phyloP scores from a whole-genome alignment of 78 protist genomes.

The Creolimax fragrantissima region DNA sequence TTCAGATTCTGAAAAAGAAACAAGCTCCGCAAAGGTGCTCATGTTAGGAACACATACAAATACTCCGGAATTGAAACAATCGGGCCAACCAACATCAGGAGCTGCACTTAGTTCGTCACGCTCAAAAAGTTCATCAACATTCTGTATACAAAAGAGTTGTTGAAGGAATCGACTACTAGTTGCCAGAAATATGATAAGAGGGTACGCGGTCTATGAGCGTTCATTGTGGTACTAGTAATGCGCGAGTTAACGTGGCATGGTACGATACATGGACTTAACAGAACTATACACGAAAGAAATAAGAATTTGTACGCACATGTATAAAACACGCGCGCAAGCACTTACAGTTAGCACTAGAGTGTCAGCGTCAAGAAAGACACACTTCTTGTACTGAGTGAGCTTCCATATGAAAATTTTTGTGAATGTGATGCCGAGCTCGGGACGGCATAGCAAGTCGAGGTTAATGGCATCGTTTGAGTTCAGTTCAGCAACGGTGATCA shows the following conservation, averaged over 20 bases:
- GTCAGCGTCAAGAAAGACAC: constrained; percentile 45
- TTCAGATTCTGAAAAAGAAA: not conserved
- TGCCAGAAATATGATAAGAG: no score
- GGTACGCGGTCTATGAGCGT: no score
- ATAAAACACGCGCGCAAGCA: no score
- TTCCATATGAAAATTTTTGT: constrained; percentile 36
- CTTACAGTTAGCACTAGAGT: constrained; percentile 8
- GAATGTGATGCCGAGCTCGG: constrained; percentile 35
- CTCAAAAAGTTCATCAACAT: constrained; percentile 27
- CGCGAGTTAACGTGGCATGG: no score
- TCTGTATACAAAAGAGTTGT: not conserved
- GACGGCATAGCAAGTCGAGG: constrained; percentile 15
- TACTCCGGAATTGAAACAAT: constrained; percentile 45
- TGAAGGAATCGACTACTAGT: no score
- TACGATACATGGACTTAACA: no score
- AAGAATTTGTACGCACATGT: no score
- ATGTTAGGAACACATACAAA: constrained; percentile 23
- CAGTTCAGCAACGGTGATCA: not conserved
- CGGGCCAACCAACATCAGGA: constrained; percentile 49
- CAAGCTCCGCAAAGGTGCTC: not conserved
- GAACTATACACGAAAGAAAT: no score
- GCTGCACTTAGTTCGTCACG: constrained; percentile 31
- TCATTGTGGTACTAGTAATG: no score
- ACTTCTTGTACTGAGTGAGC: constrained; percentile 5
- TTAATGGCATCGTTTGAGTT: not conserved